These are phyloP conservation scores for Wickerhamiella hasegawae DNA, from an alignment of 805 yeast species.

Conservation along the genomic window DNA sequence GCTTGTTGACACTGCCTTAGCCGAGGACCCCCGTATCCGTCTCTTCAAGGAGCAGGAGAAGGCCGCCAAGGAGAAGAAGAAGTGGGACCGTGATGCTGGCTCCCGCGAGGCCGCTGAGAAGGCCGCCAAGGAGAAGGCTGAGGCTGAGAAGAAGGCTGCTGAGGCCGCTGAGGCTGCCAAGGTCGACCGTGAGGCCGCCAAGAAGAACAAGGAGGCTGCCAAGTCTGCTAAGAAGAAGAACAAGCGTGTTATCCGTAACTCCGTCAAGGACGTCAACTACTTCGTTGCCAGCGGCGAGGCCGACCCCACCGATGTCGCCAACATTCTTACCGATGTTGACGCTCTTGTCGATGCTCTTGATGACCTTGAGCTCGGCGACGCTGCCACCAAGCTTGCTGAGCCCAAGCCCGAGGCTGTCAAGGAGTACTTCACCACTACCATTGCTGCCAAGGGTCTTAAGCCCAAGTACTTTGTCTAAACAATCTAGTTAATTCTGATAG, in stretches of 20 bases:
- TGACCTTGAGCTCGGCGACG: slow-evolving; percentile 60
- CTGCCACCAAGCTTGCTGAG: slow-evolving; percentile 50
- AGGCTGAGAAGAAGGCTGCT: slow-evolving; percentile 66
- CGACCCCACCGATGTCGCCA: slow-evolving; percentile 37
- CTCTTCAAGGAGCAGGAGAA: slow-evolving; percentile 85
- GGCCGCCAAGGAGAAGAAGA: slow-evolving; percentile 83
- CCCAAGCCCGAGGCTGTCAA: slow-evolving; percentile 42
- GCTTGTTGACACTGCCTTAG: slow-evolving; percentile 71
- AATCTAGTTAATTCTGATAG: too few species aligned
- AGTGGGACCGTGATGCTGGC: slow-evolving; percentile 98
- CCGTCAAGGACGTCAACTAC: slow-evolving; percentile 71
- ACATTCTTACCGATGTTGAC: slow-evolving; percentile 46
- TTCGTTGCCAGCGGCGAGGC: slow-evolving; percentile 64
- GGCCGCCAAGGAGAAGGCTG: slow-evolving; percentile 73
- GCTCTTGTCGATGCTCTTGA: slow-evolving; percentile 63
- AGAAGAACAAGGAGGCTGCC: slow-evolving; percentile 93
- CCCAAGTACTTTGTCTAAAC: slow-evolving; percentile 18
- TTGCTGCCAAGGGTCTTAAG: slow-evolving; percentile 12
- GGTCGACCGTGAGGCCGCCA: slow-evolving; percentile 57
- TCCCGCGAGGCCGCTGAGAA: slow-evolving; percentile 91
- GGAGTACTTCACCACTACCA: slow-evolving; percentile 12
- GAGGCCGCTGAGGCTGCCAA: slow-evolving; percentile 47
- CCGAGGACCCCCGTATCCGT: slow-evolving; percentile 91
- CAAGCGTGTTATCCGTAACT: slow-evolving; percentile 69
- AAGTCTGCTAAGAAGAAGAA: slow-evolving; percentile 85